These are phyloP conservation scores for Parasarocladium wereldwijsianum DNA, from an alignment of 2,329 filamentous ascomycete species.

Conservation along the genomic window DNA sequence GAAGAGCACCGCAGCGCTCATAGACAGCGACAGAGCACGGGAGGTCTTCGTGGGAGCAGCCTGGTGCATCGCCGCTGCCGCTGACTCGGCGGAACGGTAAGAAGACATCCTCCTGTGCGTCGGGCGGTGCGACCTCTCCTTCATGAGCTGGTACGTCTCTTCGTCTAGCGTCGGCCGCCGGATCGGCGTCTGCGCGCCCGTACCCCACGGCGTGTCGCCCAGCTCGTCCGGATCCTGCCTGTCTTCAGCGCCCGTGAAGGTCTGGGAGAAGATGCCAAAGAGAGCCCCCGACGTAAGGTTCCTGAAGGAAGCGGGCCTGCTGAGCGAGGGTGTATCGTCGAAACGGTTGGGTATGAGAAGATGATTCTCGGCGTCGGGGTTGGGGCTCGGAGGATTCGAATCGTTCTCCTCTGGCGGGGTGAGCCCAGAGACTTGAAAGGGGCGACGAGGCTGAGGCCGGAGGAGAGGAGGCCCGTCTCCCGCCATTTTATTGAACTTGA, in stretches of 20 bases:
- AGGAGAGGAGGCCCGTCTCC: slow-evolving; percentile 39
- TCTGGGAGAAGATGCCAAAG: slow-evolving; percentile 75
- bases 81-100: slow-evolving; percentile 14
- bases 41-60: slow-evolving; percentile 4
- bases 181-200: slow-evolving; percentile 56
- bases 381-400: slow-evolving; percentile 15
- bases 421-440: slow-evolving; percentile 43
- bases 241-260: slow-evolving; percentile 36
- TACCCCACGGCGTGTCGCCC: slow-evolving; percentile 60
- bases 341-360: slow-evolving; percentile 3
- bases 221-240: slow-evolving; percentile 30
- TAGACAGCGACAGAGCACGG: slow-evolving; percentile 32
- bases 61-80: slow-evolving; percentile 7
- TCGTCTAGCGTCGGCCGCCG: slow-evolving; percentile 28
- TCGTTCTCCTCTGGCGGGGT: slow-evolving; percentile 26
- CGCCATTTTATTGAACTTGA: slow-evolving; percentile 20
- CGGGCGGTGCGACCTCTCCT: slow-evolving; percentile 23
- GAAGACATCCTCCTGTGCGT: slow-evolving; percentile 19
- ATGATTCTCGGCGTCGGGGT: slow-evolving; percentile 20
- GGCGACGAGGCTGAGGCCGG: slow-evolving; percentile 56
- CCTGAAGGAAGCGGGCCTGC: slow-evolving; percentile 61
- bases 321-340: slow-evolving; percentile 23
- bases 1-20: slow-evolving; percentile 55
- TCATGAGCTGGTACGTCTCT: slow-evolving; percentile 27
- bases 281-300: slow-evolving; percentile 85